Percentiles rank a stretch among this genome's conserved stretches.
phyloP scores from a whole-genome alignment of 805 yeast genomes.

The Isabelozyma pseudorhagii region DNA sequence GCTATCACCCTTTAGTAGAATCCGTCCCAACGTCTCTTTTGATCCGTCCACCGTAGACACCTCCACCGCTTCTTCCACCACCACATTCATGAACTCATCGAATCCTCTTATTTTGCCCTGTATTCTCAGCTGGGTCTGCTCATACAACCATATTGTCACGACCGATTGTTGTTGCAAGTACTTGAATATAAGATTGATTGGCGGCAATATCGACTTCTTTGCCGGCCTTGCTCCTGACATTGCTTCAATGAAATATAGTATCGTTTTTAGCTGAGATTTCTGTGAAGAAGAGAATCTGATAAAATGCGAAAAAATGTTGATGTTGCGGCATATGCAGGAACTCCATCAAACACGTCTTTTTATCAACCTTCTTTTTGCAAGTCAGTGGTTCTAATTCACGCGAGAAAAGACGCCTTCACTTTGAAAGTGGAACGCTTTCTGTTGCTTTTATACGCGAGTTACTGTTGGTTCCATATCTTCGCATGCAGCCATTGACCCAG shows the following conservation, averaged over 20 bases:
- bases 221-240: neutral
- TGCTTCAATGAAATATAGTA: neutral
- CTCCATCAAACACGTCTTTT: neutral
- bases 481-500: neutral
- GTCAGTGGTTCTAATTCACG: neutral
- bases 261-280: too few species aligned
- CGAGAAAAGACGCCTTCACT: neutral
- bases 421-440: neutral
- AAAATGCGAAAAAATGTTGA: neutral
- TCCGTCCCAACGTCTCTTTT: conserved; percentile 61
- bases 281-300: too few species aligned
- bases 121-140: conserved; percentile 72
- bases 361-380: neutral
- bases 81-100: conserved; percentile 94
- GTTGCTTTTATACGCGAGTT: neutral
- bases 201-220: conserved; percentile 61
- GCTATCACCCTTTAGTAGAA: conserved; percentile 90
- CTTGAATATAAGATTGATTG: conserved; percentile 86
- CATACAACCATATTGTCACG: conserved; percentile 87
- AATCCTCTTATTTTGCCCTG: conserved; percentile 88
- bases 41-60: conserved; percentile 51
- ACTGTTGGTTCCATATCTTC: neutral
- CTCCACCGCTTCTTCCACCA: conserved; percentile 62
- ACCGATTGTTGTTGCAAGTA: conserved; percentile 76
- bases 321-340: neutral